Evolutionary conservation across 2,329 filamentous ascomycete species (phyloP).

Genomic region (Penicillium sp.): DNA sequence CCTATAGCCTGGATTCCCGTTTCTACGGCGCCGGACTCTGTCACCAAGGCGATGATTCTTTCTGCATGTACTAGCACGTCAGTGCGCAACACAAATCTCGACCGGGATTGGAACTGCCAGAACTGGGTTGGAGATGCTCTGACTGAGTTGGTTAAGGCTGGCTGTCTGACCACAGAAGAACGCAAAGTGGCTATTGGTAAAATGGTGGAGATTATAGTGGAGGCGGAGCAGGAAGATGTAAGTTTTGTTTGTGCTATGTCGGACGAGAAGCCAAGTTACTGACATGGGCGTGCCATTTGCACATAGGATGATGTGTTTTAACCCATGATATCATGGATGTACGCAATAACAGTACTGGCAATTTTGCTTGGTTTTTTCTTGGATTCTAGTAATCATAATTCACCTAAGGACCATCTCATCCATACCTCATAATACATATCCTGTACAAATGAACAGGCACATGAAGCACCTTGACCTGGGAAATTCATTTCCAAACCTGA

Average conservation of each 20-base stretch:
- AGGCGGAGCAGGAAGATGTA: slow-evolving; percentile 24
- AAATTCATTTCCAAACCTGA: slow-evolving; percentile 26
- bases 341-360: not conserved
- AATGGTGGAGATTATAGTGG: slow-evolving; percentile 32
- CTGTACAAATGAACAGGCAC: not conserved
- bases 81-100: slow-evolving; percentile 22
- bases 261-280: not conserved
- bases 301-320: not conserved
- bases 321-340: not conserved
- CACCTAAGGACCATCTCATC: not conserved
- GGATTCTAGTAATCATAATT: not conserved
- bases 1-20: slow-evolving; percentile 21
- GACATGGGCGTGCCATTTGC: not conserved
- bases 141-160: slow-evolving; percentile 20
- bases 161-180: slow-evolving; percentile 20
- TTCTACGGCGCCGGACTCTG: slow-evolving; percentile 10
- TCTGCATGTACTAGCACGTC: slow-evolving; percentile 21
- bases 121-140: slow-evolving; percentile 35
- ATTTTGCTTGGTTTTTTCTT: too few relatives aligned
- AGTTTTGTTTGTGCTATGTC: not conserved
- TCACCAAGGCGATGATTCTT: slow-evolving; percentile 18
- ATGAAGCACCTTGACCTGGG: not conserved
- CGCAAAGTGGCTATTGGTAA: slow-evolving; percentile 23
- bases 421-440: not conserved
- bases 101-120: slow-evolving; percentile 36